A percentile compares a stretch with the other conserved stretches of the same genome.
Conservation (phyloP, 495 filamentous ascomycete species). For the Schizothecium vesticola region DNA sequence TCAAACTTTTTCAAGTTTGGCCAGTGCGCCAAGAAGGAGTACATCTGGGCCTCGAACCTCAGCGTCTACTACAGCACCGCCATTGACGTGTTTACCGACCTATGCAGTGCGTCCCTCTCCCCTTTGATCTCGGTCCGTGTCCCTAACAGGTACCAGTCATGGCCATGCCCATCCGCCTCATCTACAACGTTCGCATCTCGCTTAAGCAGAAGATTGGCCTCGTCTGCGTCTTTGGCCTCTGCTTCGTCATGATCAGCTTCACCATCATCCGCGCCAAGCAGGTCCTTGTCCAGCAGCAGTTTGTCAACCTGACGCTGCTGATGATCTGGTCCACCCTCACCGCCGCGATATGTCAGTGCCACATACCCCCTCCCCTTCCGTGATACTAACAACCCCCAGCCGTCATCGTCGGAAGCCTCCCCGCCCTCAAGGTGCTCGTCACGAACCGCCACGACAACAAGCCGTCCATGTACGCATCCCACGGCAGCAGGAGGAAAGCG, state of each 20-base stretch:
- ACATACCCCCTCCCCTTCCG: neutral
- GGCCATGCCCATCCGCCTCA: constrained; percentile 45
- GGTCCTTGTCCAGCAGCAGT: constrained; percentile 27
- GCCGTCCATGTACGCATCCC: constrained; percentile 47
- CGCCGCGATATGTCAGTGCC: constrained; percentile 29
- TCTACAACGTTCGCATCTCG: constrained; percentile 44
- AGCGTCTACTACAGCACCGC: constrained; percentile 42
- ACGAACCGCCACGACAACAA: constrained; percentile 51
- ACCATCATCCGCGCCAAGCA: constrained; percentile 44
- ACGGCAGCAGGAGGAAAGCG: constrained; percentile 7
- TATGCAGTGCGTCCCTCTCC: constrained; percentile 23
- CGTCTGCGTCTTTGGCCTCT: constrained; percentile 43
- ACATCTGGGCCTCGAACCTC: constrained; percentile 33
- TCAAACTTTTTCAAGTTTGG: constrained; percentile 37
- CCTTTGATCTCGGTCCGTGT: neutral
- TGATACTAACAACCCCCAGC: constrained; percentile 25
- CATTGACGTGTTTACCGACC: constrained; percentile 40
- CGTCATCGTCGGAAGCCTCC: constrained; percentile 44
- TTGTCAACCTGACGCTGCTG: constrained; percentile 32
- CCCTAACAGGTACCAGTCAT: constrained; percentile 36
- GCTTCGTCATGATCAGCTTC: constrained; percentile 48
- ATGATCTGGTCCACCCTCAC: constrained; percentile 35
- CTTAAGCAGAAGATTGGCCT: constrained; percentile 43
- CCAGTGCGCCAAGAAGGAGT: constrained; percentile 20
- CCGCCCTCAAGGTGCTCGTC: constrained; percentile 47